Evolutionary conservation across 352 stramenopile species (phyloP).

Genomic region (Phytopythium chamaehyphon): DNA sequence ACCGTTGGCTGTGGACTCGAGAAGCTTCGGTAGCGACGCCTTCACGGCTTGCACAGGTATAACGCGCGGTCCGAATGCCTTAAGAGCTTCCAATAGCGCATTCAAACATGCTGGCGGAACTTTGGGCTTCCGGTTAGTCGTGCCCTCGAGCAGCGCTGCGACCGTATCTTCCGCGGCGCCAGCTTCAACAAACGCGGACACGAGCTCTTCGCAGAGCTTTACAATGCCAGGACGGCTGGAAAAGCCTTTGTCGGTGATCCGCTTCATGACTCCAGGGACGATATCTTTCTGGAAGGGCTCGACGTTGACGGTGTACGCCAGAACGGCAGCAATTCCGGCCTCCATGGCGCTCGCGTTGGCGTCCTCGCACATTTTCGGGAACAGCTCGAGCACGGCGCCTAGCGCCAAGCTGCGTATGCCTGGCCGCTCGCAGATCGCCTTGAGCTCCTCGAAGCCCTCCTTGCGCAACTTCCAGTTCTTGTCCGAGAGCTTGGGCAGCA

Average conservation of each 20-base stretch:
- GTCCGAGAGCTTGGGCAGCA: slow-evolving; percentile 60
- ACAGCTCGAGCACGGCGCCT: slow-evolving; percentile 48
- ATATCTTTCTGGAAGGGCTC: slow-evolving; percentile 69
- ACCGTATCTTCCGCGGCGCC: slow-evolving; percentile 77
- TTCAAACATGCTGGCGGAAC: slow-evolving; percentile 70
- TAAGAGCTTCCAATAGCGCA: slow-evolving; percentile 64
- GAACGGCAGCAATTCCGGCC: slow-evolving; percentile 60
- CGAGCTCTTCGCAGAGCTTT: slow-evolving; percentile 77
- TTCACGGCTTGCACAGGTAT: slow-evolving; percentile 73
- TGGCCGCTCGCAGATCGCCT: slow-evolving; percentile 48
- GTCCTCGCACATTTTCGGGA: slow-evolving; percentile 82
- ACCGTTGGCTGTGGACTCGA: slow-evolving; percentile 80
- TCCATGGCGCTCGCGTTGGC: slow-evolving; percentile 81
- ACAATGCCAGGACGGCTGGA: slow-evolving; percentile 68
- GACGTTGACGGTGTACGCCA: slow-evolving; percentile 64
- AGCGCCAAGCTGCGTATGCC: slow-evolving; percentile 41
- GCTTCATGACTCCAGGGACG: slow-evolving; percentile 65
- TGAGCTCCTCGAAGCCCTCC: slow-evolving; percentile 76
- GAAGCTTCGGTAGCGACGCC: slow-evolving; percentile 53
- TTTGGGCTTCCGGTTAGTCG: slow-evolving; percentile 86
- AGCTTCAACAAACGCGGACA: slow-evolving; percentile 65
- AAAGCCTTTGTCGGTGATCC: slow-evolving; percentile 82
- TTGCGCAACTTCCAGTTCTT: slow-evolving; percentile 89
- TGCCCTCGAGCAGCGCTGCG: slow-evolving; percentile 69
- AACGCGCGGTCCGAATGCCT: slow-evolving; percentile 74